phyloP scores from a whole-genome alignment of 352 stramenopile species.

The Albugo candida region DNA sequence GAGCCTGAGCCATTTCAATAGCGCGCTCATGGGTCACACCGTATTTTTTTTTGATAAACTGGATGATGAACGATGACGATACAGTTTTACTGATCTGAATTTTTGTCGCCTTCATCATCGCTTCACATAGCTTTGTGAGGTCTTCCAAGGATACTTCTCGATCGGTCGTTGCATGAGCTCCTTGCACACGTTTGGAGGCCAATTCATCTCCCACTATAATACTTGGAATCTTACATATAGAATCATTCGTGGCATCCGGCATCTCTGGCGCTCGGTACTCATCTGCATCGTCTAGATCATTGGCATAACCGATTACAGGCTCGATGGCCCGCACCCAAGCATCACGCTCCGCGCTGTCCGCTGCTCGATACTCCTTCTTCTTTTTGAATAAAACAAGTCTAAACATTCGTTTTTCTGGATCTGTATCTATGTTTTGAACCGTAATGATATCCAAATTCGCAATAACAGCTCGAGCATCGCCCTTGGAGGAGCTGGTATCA shows the following conservation, averaged over 20 bases:
- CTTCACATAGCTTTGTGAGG: constrained; percentile 32
- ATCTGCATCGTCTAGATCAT: no score
- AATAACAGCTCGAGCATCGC: constrained; percentile 19
- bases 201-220: no score
- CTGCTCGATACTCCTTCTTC: constrained; percentile 55
- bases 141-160: constrained; percentile 13
- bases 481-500: constrained; percentile 28
- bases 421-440: constrained; percentile 20
- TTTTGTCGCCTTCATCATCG: constrained; percentile 57
- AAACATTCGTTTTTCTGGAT: constrained; percentile 26
- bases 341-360: constrained; percentile 31
- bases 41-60: constrained; percentile 30
- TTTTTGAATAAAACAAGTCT: constrained; percentile 48
- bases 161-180: constrained; percentile 1
- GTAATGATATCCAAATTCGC: constrained; percentile 43
- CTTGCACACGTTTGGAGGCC: not conserved
- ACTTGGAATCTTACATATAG: constrained; percentile 2
- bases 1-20: constrained; percentile 32
- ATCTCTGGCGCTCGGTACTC: constrained; percentile 16
- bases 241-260: constrained; percentile 12
- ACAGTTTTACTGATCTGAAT: constrained; percentile 64
- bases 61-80: constrained; percentile 33
- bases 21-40: constrained; percentile 17
- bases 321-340: constrained; percentile 44
- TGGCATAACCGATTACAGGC: constrained; percentile 15